Evolutionary conservation across 1,139 yeast species (phyloP), one percentile per base, ranked within the genome.

Genomic region (Suhomyces bokatorum): DNA sequence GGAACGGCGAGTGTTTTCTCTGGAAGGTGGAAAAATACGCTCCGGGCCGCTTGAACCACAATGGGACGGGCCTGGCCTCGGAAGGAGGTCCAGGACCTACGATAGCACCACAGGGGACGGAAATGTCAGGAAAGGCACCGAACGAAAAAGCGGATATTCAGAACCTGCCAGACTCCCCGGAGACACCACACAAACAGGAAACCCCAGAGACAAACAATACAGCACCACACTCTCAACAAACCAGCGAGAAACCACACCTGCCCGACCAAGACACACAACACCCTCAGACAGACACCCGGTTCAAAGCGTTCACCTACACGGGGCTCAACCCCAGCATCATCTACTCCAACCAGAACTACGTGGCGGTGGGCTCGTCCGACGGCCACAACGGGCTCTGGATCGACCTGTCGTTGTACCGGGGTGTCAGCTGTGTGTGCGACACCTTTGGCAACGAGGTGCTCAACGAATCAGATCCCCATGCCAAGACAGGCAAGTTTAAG

Each of bases 341-440:
- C 20, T 89, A 87, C 61, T 88, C 97, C 48, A 87, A 93, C 35
- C 81, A 80, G 47, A 75, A 80, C 26, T 91, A 84, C 57, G 71
- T 95, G 35, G 85, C 96, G 14, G 74, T 93, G 55, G 99, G 99
- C 2, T 95, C 96, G 0, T 96, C 97, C 5, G 56, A 66, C 33
- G 98, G 98, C 3, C 89, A 87, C 57, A 91, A 89, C 64, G 99
- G 98, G 1, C 70, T 95, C 17, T 93, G 95, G 91, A 71, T 91
- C 17, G 96, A 89, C 61, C 84, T 80, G 44, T 78, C 83, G 35
- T 74, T 93, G 41, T 73, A 79, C 48, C 75, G 75, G 41, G 99
- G 98, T 1, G 91, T 89, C 0, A 82, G 93, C 31, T 82, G 81
- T 57, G 75, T 80, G 3, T 85, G 95, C 45, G 81, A 81, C 26